Evolutionary conservation across 352 stramenopile genomes (phyloP), one percentile per base, ranked within the genome.

Genomic region (Globisporangium echinulatum): DNA sequence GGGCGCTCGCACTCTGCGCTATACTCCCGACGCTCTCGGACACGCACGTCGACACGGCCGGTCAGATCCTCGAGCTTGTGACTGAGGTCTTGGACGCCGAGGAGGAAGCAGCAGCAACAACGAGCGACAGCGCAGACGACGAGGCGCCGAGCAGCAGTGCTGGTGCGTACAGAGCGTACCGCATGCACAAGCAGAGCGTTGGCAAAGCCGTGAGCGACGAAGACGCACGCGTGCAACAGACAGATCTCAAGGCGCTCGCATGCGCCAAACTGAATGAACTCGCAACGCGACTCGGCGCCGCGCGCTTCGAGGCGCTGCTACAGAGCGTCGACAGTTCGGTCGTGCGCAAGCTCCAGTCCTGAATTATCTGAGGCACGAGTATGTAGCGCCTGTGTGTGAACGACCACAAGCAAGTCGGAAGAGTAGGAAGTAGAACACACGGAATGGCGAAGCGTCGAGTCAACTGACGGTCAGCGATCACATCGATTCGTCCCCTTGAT

Each of bases 21-120:
- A 62, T 74, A 2, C 60, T 90, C 5, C 66, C 74, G 40, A 42
- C 84, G 37, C 53, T 73, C 40, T 67, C 68, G 42, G 61, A 79
- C 44, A 52, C 64, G 7, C 56, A 87, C 4, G 49, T 92, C 40
- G 79, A 85, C 49, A 83, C 69, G 37, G 71, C 82, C 7, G 85
- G 82, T 0, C 77, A 88, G 57, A 68, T 94, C 17, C 56, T 94
- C 38, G 85, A 92, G 53, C 69, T 82, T 8, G 75, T 64, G 56
- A 70, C 72, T 0, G 74, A 92, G 14, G 79, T 91, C n/a, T 69
- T 92, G 38, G 79, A 90, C 15, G 75, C 87, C 17, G 80, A 92
- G 53, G 61, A 63, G n/a, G 67, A 81, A 15, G 69, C 6, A 13
- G 52, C 46, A 6, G 17, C 17, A 9, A n/a, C 11, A 25, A 36